These are phyloP conservation scores for Serpula lacrymans DNA, from an alignment of 768 basidiomycete species.

Conservation along the genomic window DNA sequence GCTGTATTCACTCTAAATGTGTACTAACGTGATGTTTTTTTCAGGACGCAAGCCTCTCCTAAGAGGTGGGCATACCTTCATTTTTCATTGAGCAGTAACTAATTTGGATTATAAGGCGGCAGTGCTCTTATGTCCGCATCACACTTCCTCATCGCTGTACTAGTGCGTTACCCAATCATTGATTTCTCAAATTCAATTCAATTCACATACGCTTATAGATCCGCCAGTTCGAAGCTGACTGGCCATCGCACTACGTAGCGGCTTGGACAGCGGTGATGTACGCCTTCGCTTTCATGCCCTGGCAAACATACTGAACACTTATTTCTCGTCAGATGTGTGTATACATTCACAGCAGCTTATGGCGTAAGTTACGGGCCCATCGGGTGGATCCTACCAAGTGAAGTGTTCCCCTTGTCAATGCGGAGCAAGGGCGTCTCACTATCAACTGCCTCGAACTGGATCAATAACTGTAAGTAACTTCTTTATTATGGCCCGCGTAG, in stretches of 20 bases:
- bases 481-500: neutral
- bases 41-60: slow-evolving; percentile 65
- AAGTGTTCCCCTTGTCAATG: slow-evolving; percentile 78
- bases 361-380: slow-evolving; percentile 78
- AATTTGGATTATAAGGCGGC: slow-evolving; percentile 36
- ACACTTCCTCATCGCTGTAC: slow-evolving; percentile 59
- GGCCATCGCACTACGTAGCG: slow-evolving; percentile 53
- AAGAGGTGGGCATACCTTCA: slow-evolving; percentile 31
- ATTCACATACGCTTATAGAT: slow-evolving; percentile 33
- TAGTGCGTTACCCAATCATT: slow-evolving; percentile 39
- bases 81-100: slow-evolving; percentile 1
- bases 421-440: slow-evolving; percentile 80
- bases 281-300: slow-evolving; percentile 12
- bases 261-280: slow-evolving; percentile 72
- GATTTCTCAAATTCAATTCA: neutral
- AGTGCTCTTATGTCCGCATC: slow-evolving; percentile 61
- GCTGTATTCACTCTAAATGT: neutral
- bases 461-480: slow-evolving; percentile 63
- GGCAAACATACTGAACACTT: neutral
- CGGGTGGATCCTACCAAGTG: slow-evolving; percentile 80
- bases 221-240: slow-evolving; percentile 47
- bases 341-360: slow-evolving; percentile 74
- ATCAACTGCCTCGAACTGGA: slow-evolving; percentile 84
- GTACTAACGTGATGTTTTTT: slow-evolving; percentile 3
- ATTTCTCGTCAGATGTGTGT: slow-evolving; percentile 49